Base-by-base conservation (phyloP, 768 basidiomycete genomes). In the Coprinellus aureogranulatus region DNA sequence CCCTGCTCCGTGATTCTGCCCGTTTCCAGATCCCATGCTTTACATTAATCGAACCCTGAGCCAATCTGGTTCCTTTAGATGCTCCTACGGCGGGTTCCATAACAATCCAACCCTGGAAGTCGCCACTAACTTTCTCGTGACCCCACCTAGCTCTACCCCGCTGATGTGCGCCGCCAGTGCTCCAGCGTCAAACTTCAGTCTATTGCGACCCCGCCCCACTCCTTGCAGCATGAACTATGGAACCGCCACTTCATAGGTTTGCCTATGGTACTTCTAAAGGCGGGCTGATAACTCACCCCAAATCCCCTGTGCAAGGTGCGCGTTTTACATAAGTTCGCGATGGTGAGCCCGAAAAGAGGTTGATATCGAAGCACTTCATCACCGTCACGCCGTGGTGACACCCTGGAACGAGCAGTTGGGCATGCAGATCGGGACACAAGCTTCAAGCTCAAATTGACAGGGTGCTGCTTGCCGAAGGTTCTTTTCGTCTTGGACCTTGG, bases 381-480 rank as follows among this genome's bases (percentile, higher is more conserved):
- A 40, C 42, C 40, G 56, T 45, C 44, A 57, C 50, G 40, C 44
- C 41, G 16, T 31, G 31, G 47, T 48, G 47, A 56, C 55, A 48
- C 25, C 26, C 56, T 52, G 27, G 49, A 57, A 57, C 31, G 49
- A 57, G 56, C 28, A 57, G 50, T 57, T 52, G 56, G 20, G 14
- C 41, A 27, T 57, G 49, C 56, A 51, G 56, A 57, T 57, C 56
- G 56, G 56, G 56, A 44, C 22, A 42, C 50, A 41, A 57, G 42
- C 49, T 57, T 57, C 39, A 45, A 40, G 50, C 39, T 52, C 50
- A 51, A 45, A 42, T 50, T 57, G 56, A 52, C 56, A 51, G 31
- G 26, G 26, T 57, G 48, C 49, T 51, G 26, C 50, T 57, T 57
- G 56, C 56, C 56, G 56, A 57, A 57, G 56, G 56, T 57, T 57